These are phyloP conservation scores for Fusarium virguliforme DNA, from an alignment of 2,329 filamentous ascomycete genomes.

Conservation along the genomic window DNA sequence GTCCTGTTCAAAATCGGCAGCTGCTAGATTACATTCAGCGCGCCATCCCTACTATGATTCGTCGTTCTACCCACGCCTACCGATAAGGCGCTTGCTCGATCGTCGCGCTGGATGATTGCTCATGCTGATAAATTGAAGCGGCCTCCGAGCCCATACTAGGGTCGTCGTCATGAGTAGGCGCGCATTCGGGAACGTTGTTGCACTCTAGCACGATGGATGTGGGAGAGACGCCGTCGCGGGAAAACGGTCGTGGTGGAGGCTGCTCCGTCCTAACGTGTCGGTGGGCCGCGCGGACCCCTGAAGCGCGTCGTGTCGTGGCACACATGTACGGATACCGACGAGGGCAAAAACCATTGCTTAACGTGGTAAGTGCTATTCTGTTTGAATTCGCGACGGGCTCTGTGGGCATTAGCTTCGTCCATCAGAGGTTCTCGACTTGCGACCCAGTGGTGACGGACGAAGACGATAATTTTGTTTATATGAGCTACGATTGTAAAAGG, in stretches of 20 bases:
- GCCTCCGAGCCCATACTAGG: constrained; percentile 74
- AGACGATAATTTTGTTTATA: not conserved
- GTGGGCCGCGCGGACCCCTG: constrained; percentile 31
- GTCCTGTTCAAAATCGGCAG: constrained; percentile 76
- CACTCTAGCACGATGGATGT: constrained; percentile 40
- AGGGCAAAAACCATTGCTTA: not conserved
- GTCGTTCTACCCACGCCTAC: constrained; percentile 61
- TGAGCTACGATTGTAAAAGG: constrained; percentile 1
- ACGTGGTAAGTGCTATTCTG: constrained; percentile 10
- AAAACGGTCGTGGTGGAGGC: constrained; percentile 32
- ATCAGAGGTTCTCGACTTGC: not conserved
- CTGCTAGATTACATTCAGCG: constrained; percentile 53
- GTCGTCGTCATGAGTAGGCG: constrained; percentile 80
- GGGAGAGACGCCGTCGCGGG: constrained; percentile 31
- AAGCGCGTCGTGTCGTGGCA: constrained; percentile 46
- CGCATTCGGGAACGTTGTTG: constrained; percentile 53
- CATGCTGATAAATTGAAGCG: constrained; percentile 79
- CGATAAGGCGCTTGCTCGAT: constrained; percentile 76
- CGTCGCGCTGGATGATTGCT: constrained; percentile 74
- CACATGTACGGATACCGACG: not conserved
- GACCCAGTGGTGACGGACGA: not conserved
- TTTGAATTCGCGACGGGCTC: constrained; percentile 36
- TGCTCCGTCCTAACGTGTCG: constrained; percentile 3
- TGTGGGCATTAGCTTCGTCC: not conserved
- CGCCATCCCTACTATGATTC: constrained; percentile 20